Percentiles rank a stretch among this genome's conserved stretches.
Conservation (phyloP, 495 filamentous ascomycete genomes). For the Aspergillus bertholletiae region DNA sequence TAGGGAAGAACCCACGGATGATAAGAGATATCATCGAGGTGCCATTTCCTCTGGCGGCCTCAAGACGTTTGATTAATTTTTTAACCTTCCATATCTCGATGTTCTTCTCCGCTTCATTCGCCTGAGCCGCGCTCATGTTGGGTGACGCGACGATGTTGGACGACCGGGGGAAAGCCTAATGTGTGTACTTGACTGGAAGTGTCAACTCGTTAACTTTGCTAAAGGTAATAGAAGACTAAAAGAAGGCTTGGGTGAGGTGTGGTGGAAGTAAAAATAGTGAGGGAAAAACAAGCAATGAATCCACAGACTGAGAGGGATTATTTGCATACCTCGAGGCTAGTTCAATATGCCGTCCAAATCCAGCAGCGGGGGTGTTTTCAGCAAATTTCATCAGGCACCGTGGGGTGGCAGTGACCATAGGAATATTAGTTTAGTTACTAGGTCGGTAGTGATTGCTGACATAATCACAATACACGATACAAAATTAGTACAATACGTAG, state of each 20-base stretch:
- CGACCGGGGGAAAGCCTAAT: slow-evolving; percentile 27
- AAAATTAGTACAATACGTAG: no score
- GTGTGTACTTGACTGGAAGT: slow-evolving; percentile 6
- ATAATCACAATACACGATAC: no score
- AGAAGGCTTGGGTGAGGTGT: no score
- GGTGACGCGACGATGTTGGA: slow-evolving; percentile 36
- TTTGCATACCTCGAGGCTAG: slow-evolving; percentile 20
- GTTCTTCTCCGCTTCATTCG: slow-evolving; percentile 96
- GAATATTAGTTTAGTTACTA: slow-evolving; percentile 27
- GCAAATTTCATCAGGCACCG: slow-evolving; percentile 42
- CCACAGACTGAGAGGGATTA: background rate
- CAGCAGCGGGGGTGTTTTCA: slow-evolving; percentile 22
- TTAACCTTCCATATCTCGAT: slow-evolving; percentile 88
- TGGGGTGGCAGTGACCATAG: slow-evolving; percentile 30
- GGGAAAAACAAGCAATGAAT: background rate
- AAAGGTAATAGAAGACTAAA: no score
- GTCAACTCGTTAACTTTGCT: slow-evolving; percentile 2
- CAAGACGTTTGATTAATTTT: slow-evolving; percentile 95
- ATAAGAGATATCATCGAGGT: slow-evolving; percentile 99
- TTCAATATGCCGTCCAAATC: slow-evolving; percentile 34
- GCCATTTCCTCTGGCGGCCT: slow-evolving; percentile 89
- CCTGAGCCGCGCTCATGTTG: slow-evolving; percentile 87
- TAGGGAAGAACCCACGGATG: slow-evolving; percentile 66
- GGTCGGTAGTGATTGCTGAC: slow-evolving; percentile 38
- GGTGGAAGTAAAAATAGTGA: background rate